phyloP scores from a whole-genome alignment of 768 basidiomycete genomes.

The Kwoniella europaea region DNA sequence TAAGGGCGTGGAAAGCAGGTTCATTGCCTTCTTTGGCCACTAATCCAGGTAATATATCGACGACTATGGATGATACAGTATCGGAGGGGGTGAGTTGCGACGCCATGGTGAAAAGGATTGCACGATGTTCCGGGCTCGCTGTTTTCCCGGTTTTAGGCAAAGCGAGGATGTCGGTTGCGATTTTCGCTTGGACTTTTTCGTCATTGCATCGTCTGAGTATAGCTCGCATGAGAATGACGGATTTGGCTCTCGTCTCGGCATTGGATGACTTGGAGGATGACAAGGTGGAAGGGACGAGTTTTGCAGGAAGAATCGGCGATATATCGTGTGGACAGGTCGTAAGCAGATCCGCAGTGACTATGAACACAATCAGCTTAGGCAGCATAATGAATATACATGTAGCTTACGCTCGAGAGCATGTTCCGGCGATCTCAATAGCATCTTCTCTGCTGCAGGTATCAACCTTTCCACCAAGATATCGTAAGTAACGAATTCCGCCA shows the following conservation, averaged over 20 bases:
- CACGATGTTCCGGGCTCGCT: conserved; percentile 81
- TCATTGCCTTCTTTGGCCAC: conserved; percentile 82
- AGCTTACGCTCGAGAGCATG: conserved; percentile 68
- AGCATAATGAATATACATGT: conserved; percentile 17
- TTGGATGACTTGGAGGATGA: conserved; percentile 67
- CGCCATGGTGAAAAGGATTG: conserved; percentile 80
- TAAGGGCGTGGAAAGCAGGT: conserved; percentile 65
- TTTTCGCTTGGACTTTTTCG: conserved; percentile 60
- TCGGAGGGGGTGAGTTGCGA: conserved; percentile 63
- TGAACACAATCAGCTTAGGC: not conserved
- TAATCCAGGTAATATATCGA: conserved; percentile 60
- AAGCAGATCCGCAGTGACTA: conserved; percentile 69
- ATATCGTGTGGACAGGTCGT: conserved; percentile 65
- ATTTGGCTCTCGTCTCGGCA: conserved; percentile 64
- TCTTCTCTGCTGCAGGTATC: conserved; percentile 77
- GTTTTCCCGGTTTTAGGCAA: conserved; percentile 85
- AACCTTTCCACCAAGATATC: conserved; percentile 66
- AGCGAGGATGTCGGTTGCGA: conserved; percentile 71
- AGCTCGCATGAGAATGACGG: conserved; percentile 66
- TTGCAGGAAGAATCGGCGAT: conserved; percentile 70
- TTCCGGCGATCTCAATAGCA: conserved; percentile 81
- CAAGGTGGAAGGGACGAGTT: conserved; percentile 58
- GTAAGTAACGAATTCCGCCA: conserved; percentile 63
- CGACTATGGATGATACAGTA: conserved; percentile 63
- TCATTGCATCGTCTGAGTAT: conserved; percentile 51